A percentile compares a stretch with the other conserved stretches of the same genome.
phyloP scores from a whole-genome alignment of 352 stramenopile species.

The Phytophthora litchii region DNA sequence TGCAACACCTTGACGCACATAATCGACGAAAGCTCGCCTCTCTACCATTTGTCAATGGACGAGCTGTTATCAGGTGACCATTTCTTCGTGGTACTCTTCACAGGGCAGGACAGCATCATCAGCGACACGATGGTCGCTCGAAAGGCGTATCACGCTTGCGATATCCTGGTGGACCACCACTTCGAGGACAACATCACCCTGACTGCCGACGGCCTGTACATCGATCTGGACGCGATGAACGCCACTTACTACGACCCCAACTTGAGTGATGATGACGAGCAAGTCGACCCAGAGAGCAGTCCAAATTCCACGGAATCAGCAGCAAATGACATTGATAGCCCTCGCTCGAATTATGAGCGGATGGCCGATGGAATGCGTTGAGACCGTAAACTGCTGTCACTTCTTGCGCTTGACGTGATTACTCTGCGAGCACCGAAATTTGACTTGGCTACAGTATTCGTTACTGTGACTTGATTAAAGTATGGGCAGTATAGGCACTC shows the following conservation, averaged over 20 bases:
- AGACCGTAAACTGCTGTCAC: not conserved
- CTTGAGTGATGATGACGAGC: not conserved
- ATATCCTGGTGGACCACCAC: slow-evolving; percentile 63
- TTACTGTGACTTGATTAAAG: slow-evolving; percentile 16
- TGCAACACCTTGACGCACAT: slow-evolving; percentile 61
- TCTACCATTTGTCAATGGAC: slow-evolving; percentile 48
- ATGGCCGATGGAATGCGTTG: too few species aligned
- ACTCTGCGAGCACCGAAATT: slow-evolving; percentile 21
- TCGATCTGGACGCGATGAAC: slow-evolving; percentile 63
- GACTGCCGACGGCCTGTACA: slow-evolving; percentile 52
- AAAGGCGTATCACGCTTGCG: slow-evolving; percentile 65
- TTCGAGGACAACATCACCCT: slow-evolving; percentile 73
- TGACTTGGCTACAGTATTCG: slow-evolving; percentile 16
- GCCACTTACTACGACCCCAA: slow-evolving; percentile 36
- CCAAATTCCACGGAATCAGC: slow-evolving; percentile 6
- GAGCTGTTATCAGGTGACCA: slow-evolving; percentile 54
- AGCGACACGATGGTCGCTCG: slow-evolving; percentile 65
- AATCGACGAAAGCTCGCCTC: slow-evolving; percentile 57
- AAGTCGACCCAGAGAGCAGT: not conserved
- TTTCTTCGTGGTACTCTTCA: slow-evolving; percentile 68
- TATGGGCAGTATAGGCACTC: slow-evolving; percentile 1
- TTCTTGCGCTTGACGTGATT: slow-evolving; percentile 30
- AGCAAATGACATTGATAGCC: slow-evolving; percentile 1
- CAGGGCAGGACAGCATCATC: slow-evolving; percentile 55
- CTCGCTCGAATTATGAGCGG: slow-evolving; percentile 1